These are phyloP conservation scores for Naganishia randhawae DNA, from an alignment of 768 basidiomycete genomes.

Conservation along the genomic window DNA sequence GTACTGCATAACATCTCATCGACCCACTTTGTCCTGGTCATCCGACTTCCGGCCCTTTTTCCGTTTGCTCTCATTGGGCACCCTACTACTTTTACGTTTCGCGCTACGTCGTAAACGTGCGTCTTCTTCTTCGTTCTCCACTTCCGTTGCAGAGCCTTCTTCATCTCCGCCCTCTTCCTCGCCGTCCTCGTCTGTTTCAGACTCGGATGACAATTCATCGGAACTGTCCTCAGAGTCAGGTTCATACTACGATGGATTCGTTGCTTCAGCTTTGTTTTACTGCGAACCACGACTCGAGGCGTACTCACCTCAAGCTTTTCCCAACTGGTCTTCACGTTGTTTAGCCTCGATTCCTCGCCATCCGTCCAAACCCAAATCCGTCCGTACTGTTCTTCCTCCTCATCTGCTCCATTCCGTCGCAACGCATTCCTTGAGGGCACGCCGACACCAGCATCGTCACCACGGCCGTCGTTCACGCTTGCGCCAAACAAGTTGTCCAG, in stretches of 20 bases:
- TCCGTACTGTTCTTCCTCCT: slow-evolving; percentile 49
- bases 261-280: slow-evolving; percentile 34
- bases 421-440: neutral
- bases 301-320: slow-evolving; percentile 68
- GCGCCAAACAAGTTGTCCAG: slow-evolving; percentile 73
- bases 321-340: slow-evolving; percentile 73
- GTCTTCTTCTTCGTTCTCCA: slow-evolving; percentile 42
- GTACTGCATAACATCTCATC: neutral
- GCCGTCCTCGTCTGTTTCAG: slow-evolving; percentile 42
- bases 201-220: slow-evolving; percentile 51
- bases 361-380: slow-evolving; percentile 90
- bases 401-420: slow-evolving; percentile 25
- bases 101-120: slow-evolving; percentile 39
- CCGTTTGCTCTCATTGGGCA: slow-evolving; percentile 26
- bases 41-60: slow-evolving; percentile 25
- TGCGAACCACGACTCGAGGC: neutral
- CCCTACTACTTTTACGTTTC: slow-evolving; percentile 35
- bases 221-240: slow-evolving; percentile 64
- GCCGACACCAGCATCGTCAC: slow-evolving; percentile 48
- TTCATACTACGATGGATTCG: slow-evolving; percentile 60
- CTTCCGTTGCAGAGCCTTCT: slow-evolving; percentile 47
- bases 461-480: slow-evolving; percentile 38
- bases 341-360: slow-evolving; percentile 67
- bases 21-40: slow-evolving; percentile 28
- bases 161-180: slow-evolving; percentile 37